Conservation (phyloP, 495 filamentous ascomycete genomes). For the Massariosphaeria phaeospora region DNA sequence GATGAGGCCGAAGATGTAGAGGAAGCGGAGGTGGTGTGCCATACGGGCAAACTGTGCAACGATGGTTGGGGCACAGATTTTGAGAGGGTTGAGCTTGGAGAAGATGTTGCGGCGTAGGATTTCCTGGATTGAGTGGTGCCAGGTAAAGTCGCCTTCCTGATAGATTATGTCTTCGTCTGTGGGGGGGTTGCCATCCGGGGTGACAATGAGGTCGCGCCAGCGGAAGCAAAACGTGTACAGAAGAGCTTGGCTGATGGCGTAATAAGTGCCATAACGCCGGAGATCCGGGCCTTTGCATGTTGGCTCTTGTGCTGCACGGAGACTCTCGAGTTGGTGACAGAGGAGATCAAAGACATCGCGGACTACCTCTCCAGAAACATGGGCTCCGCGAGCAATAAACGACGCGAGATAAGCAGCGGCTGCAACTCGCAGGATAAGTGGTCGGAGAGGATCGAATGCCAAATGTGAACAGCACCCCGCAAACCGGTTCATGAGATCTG, state of each 20-base stretch:
- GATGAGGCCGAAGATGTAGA: slow-evolving; percentile 81
- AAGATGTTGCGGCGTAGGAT: slow-evolving; percentile 68
- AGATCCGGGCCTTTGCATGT: slow-evolving; percentile 78
- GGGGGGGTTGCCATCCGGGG: slow-evolving; percentile 45
- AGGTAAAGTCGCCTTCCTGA: slow-evolving; percentile 61
- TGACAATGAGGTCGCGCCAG: slow-evolving; percentile 79
- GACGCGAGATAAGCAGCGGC: slow-evolving; percentile 90
- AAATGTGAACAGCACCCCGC: slow-evolving; percentile 69
- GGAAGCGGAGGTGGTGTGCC: slow-evolving; percentile 72
- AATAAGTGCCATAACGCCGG: slow-evolving; percentile 75
- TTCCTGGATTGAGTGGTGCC: slow-evolving; percentile 68
- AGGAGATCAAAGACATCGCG: slow-evolving; percentile 72
- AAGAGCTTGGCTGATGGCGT: slow-evolving; percentile 79
- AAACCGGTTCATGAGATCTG: slow-evolving; percentile 70
- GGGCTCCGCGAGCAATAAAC: slow-evolving; percentile 82
- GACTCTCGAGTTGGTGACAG: slow-evolving; percentile 62
- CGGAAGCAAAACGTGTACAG: slow-evolving; percentile 98
- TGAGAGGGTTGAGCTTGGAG: slow-evolving; percentile 87
- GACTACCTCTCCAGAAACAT: slow-evolving; percentile 68
- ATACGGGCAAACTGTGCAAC: slow-evolving; percentile 87
- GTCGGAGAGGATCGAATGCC: slow-evolving; percentile 57
- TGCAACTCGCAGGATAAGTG: slow-evolving; percentile 68
- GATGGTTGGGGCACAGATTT: slow-evolving; percentile 89
- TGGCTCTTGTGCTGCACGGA: slow-evolving; percentile 58
- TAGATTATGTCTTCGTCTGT: slow-evolving; percentile 49